Percentiles rank a stretch among this genome's conserved stretches.
Evolutionary conservation across 225 moss, liverwort and hornwort genomes (phyloP).

Genomic region (Thuidium tamariscinum): DNA sequence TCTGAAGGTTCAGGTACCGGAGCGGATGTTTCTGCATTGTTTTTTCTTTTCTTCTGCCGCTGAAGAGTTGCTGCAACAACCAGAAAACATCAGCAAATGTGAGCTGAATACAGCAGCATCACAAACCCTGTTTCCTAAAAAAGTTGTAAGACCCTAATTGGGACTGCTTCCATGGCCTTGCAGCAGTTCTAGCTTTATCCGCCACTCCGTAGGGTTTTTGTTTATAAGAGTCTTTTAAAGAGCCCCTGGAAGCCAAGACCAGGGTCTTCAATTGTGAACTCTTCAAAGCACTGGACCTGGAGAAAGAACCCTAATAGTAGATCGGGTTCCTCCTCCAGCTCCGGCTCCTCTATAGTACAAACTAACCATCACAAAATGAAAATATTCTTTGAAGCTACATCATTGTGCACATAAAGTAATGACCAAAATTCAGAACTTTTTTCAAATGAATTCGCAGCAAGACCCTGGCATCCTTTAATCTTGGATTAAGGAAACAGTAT

Average conservation of each 20-base stretch:
- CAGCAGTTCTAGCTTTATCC: neutral
- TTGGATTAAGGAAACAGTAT: neutral
- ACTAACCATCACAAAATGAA: neutral
- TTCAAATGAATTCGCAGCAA: neutral
- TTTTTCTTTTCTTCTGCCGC: constrained; percentile 43
- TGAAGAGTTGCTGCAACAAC: constrained; percentile 53
- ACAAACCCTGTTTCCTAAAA: neutral
- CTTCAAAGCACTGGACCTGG: neutral
- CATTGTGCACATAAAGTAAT: neutral
- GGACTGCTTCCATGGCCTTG: neutral
- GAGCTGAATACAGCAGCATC: neutral
- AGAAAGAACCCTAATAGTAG: neutral
- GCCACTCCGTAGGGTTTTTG: neutral
- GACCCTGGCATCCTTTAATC: neutral
- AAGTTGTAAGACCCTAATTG: neutral
- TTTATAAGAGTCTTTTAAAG: neutral
- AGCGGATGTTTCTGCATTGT: constrained; percentile 13
- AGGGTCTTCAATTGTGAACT: neutral
- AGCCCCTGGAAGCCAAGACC: neutral
- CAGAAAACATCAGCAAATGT: neutral
- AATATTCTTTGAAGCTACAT: neutral
- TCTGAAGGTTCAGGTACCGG: constrained; percentile 25
- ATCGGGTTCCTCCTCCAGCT: neutral
- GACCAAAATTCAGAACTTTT: neutral
- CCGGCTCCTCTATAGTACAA: neutral